These are phyloP conservation scores for Neocallimastix lanati DNA, from an alignment of 192 early-diverging fungal species.

Conservation along the genomic window DNA sequence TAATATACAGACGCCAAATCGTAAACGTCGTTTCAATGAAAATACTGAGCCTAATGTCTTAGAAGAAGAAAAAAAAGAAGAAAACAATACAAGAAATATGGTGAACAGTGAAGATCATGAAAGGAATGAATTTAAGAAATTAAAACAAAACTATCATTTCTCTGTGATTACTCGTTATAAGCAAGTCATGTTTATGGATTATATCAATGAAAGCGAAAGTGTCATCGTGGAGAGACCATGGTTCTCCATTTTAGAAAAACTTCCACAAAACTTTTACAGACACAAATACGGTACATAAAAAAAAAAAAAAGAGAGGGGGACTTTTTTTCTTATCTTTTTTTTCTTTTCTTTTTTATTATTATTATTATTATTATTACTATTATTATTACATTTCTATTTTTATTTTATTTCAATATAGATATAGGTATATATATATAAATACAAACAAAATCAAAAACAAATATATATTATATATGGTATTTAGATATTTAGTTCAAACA, in stretches of 20 bases:
- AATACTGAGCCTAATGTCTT: background rate
- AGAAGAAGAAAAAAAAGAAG: too few species aligned
- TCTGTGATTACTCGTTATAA: constrained; percentile 62
- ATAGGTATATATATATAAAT: too few species aligned
- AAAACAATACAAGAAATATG: background rate
- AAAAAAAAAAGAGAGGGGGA: too few species aligned
- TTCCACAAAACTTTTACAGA: constrained; percentile 68
- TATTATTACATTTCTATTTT: too few species aligned
- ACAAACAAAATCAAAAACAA: too few species aligned
- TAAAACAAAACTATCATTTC: constrained; percentile 12
- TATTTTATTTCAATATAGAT: too few species aligned
- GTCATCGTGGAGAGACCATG: constrained; percentile 79
- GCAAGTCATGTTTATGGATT: constrained; percentile 60
- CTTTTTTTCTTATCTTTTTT: too few species aligned
- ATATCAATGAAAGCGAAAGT: constrained; percentile 48
- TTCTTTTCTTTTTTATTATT: too few species aligned
- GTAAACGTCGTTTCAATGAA: background rate
- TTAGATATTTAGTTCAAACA: too few species aligned
- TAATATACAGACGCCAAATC: constrained; percentile 3
- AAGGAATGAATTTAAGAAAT: constrained; percentile 22
- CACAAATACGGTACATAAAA: constrained; percentile 62
- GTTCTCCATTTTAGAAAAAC: constrained; percentile 49
- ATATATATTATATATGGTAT: too few species aligned
- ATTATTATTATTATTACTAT: too few species aligned
- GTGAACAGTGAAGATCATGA: constrained; percentile 19